Evolutionary conservation across 2,329 filamentous ascomycete genomes (phyloP).

Genomic region (Exophiala oligosperma): DNA sequence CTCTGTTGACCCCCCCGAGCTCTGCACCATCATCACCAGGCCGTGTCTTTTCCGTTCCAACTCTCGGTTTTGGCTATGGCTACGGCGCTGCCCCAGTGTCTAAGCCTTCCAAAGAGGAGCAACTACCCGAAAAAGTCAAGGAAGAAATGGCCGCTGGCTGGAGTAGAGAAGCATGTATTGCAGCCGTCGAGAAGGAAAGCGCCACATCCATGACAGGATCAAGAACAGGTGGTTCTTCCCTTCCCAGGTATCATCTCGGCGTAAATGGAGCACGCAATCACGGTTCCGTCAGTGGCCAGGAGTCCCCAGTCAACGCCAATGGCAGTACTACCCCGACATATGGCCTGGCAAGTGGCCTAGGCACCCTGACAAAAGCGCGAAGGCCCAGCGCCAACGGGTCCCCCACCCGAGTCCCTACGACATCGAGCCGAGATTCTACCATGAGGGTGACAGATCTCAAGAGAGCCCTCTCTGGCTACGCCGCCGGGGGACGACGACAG

Average conservation of each 20-base stretch:
- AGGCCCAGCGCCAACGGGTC: slow-evolving; percentile 40
- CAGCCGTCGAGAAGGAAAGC: slow-evolving; percentile 64
- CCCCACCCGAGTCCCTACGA: slow-evolving; percentile 33
- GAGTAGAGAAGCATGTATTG: slow-evolving; percentile 73
- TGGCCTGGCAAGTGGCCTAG: slow-evolving; percentile 28
- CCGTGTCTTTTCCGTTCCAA: slow-evolving; percentile 62
- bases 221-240: slow-evolving; percentile 53
- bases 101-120: slow-evolving; percentile 43
- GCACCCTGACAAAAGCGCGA: slow-evolving; percentile 34
- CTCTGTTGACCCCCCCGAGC: slow-evolving; percentile 61
- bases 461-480: slow-evolving; percentile 46
- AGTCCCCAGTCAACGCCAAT: slow-evolving; percentile 28
- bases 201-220: slow-evolving; percentile 76
- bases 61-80: slow-evolving; percentile 54
- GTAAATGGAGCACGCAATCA: slow-evolving; percentile 24
- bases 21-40: slow-evolving; percentile 72
- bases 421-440: slow-evolving; percentile 45
- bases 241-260: slow-evolving; percentile 28
- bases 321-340: slow-evolving; percentile 23
- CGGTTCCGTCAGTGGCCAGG: slow-evolving; percentile 20
- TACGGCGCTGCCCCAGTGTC: slow-evolving; percentile 36
- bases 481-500: slow-evolving; percentile 36
- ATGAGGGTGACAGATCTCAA: slow-evolving; percentile 51
- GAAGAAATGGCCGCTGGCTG: slow-evolving; percentile 79
- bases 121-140: slow-evolving; percentile 65